Evolutionary conservation across 1,284 basidiomycete genomes (phyloP).

Genomic region (Sporisorium exsertum): DNA sequence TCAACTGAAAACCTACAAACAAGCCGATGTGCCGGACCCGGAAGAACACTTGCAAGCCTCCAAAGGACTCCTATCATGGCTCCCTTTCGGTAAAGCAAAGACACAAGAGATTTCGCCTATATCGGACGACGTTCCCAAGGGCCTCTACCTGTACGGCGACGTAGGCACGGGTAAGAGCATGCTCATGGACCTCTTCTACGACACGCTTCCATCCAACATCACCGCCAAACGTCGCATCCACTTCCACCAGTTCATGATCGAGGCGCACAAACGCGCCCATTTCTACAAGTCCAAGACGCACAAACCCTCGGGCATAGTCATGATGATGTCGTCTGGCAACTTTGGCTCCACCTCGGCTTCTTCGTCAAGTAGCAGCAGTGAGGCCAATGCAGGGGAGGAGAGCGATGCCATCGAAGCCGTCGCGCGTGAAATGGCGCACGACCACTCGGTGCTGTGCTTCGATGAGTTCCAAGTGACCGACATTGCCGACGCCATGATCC

Average conservation of each 20-base stretch:
- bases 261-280: constrained; percentile 93
- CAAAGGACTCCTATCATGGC: constrained; percentile 47
- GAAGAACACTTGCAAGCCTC: constrained; percentile 49
- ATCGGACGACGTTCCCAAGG: constrained; percentile 78
- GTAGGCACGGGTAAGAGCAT: constrained; percentile 94
- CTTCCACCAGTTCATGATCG: constrained; percentile 93
- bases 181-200: constrained; percentile 98
- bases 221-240: constrained; percentile 86
- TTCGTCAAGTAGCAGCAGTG: not conserved
- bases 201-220: constrained; percentile 82
- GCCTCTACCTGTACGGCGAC: constrained; percentile 95
- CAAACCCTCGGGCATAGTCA: constrained; percentile 66
- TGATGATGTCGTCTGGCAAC: constrained; percentile 45
- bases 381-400: constrained; percentile 52
- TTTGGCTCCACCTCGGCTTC: constrained; percentile 17
- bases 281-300: constrained; percentile 71
- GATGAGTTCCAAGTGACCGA: constrained; percentile 99
- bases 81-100: constrained; percentile 34
- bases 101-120: constrained; percentile 40
- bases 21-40: constrained; percentile 50
- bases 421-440: constrained; percentile 85
- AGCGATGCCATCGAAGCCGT: constrained; percentile 90
- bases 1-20: constrained; percentile 76
- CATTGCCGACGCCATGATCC: constrained; percentile 98
- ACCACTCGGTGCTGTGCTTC: constrained; percentile 81